Evolutionary conservation across 2,329 filamentous ascomycete species (phyloP).

Genomic region (Corinectria fuckeliana): DNA sequence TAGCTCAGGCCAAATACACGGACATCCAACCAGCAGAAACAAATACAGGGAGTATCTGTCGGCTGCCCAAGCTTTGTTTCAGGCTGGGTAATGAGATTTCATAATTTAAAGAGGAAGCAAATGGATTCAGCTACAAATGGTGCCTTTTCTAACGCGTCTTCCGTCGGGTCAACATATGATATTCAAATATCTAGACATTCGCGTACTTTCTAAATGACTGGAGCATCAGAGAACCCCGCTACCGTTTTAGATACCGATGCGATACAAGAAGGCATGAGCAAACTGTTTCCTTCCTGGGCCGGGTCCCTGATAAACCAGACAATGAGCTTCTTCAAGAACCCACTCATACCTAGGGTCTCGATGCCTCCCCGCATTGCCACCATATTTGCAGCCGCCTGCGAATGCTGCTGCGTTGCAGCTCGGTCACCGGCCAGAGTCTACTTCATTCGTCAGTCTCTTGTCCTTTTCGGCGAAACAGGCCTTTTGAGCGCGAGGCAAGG

Average conservation of each 20-base stretch:
- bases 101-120: too few species aligned
- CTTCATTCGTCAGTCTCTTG: background rate
- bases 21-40: too few species aligned
- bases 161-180: too few species aligned
- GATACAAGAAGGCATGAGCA: background rate
- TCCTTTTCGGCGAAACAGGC: too few species aligned
- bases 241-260: background rate
- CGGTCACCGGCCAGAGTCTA: background rate
- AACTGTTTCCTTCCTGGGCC: background rate
- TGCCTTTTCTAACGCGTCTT: too few species aligned
- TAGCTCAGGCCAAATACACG: slow-evolving; percentile 60
- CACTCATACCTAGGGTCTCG: background rate
- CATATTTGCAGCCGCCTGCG: slow-evolving; percentile 6
- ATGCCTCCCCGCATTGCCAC: slow-evolving; percentile 2
- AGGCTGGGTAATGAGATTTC: too few species aligned
- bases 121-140: too few species aligned
- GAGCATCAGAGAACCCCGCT: background rate
- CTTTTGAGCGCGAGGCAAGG: background rate
- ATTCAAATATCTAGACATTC: too few species aligned
- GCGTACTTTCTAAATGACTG: too few species aligned
- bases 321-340: slow-evolving; percentile 4
- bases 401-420: background rate
- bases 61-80: too few species aligned
- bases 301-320: slow-evolving; percentile 3
- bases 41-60: too few species aligned